These are phyloP conservation scores for Pilasporangium apinafurcum DNA, from an alignment of 352 stramenopile species.

Conservation along the genomic window DNA sequence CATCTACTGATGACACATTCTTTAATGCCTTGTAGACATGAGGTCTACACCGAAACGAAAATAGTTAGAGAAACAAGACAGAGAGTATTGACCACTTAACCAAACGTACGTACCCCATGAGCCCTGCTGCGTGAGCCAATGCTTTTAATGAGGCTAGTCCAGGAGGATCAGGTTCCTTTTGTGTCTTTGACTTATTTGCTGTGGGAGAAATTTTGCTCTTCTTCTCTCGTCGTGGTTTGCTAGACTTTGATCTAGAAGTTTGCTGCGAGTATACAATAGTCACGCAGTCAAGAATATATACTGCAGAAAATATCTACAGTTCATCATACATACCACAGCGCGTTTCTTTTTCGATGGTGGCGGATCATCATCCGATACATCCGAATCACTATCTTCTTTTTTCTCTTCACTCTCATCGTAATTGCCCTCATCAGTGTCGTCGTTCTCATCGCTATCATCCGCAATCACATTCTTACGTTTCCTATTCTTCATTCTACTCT, in stretches of 20 bases:
- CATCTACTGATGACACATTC: slow-evolving; percentile 20
- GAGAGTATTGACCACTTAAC: neutral
- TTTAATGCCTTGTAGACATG: slow-evolving; percentile 58
- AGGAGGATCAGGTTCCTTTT: slow-evolving; percentile 20
- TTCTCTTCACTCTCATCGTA: slow-evolving; percentile 18
- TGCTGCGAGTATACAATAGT: neutral
- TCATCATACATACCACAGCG: slow-evolving; percentile 14
- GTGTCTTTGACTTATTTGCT: slow-evolving; percentile 19
- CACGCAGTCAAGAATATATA: no score
- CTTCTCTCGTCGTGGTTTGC: no score
- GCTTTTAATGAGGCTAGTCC: slow-evolving; percentile 63
- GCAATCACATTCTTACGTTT: slow-evolving; percentile 27
- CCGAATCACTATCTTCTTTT: slow-evolving; percentile 6
- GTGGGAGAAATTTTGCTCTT: slow-evolving; percentile 7
- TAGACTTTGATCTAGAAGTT: neutral
- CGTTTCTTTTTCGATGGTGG: slow-evolving; percentile 14
- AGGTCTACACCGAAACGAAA: slow-evolving; percentile 26
- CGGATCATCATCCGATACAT: no score
- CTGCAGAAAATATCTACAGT: no score
- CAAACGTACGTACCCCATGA: slow-evolving; percentile 49
- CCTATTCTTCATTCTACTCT: slow-evolving; percentile 6
- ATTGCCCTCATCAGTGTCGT: slow-evolving; percentile 6
- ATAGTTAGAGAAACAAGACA: neutral
- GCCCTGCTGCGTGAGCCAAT: slow-evolving; percentile 50
- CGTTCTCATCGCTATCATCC: slow-evolving; percentile 18